These are phyloP conservation scores for Alternaria sp. DNA, from an alignment of 2,329 filamentous ascomycete genomes.

Conservation along the genomic window DNA sequence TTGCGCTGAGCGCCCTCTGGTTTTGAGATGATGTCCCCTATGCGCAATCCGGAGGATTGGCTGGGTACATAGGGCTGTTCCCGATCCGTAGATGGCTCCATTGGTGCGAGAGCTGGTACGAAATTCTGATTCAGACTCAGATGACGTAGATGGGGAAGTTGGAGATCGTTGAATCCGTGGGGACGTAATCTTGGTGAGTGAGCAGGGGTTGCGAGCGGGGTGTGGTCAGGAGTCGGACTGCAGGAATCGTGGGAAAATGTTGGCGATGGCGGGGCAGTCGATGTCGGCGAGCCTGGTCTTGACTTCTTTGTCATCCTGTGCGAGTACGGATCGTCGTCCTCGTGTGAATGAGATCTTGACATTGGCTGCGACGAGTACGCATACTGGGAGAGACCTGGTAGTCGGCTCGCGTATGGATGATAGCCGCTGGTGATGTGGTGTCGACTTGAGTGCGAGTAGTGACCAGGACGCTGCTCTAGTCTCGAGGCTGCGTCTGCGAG, in stretches of 20 bases:
- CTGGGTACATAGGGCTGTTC: constrained; percentile 67
- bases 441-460: constrained; percentile 51
- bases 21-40: constrained; percentile 92
- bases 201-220: constrained; percentile 95
- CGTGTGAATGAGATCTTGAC: constrained; percentile 86
- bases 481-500: constrained; percentile 74
- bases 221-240: constrained; percentile 95
- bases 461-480: constrained; percentile 68
- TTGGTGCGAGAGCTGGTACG: constrained; percentile 72
- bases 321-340: constrained; percentile 81
- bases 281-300: constrained; percentile 91
- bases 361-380: constrained; percentile 83
- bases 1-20: constrained; percentile 89
- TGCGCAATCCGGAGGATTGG: constrained; percentile 73
- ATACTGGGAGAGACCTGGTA: constrained; percentile 61
- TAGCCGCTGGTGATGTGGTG: constrained; percentile 53
- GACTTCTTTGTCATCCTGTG: constrained; percentile 86
- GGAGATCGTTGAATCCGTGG: constrained; percentile 73
- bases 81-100: constrained; percentile 72
- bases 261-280: constrained; percentile 92
- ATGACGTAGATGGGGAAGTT: constrained; percentile 86
- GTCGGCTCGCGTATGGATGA: constrained; percentile 65
- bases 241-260: constrained; percentile 96
- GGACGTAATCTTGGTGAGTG: constrained; percentile 92
- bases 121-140: constrained; percentile 67